These are phyloP conservation scores for Exophiala dermatitidis DNA, from an alignment of 2,329 filamentous ascomycete species.

Conservation along the genomic window DNA sequence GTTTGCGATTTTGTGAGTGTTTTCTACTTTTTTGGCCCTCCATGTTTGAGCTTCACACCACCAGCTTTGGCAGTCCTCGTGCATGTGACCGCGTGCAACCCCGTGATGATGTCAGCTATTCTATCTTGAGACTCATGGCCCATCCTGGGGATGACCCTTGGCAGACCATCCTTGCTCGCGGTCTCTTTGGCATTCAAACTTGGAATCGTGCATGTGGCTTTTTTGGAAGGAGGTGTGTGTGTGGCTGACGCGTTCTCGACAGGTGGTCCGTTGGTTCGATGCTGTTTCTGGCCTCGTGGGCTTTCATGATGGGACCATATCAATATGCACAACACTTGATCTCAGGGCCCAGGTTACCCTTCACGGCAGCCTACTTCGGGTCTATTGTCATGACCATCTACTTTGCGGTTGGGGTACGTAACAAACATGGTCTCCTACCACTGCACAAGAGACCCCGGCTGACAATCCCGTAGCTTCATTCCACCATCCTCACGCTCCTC, in stretches of 20 bases:
- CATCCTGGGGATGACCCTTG: constrained; percentile 7
- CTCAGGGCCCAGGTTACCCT: constrained; percentile 77
- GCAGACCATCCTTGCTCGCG: constrained; percentile 6
- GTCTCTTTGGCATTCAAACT: constrained; percentile 6
- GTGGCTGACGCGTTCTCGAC: constrained; percentile 30
- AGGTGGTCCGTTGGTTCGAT: constrained; percentile 94
- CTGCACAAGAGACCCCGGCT: constrained; percentile 87
- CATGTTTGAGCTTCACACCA: constrained; percentile 21
- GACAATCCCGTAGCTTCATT: constrained; percentile 83
- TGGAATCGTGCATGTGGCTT: constrained; percentile 13
- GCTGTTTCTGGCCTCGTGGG: constrained; percentile 87
- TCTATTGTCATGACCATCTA: constrained; percentile 85
- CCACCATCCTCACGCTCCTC: constrained; percentile 74
- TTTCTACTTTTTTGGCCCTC: constrained; percentile 21
- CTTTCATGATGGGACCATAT: constrained; percentile 84
- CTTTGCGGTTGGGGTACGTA: constrained; percentile 73
- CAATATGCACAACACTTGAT: constrained; percentile 76
- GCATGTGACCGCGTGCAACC: constrained; percentile 25
- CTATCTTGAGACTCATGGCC: constrained; percentile 14
- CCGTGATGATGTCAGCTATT: constrained; percentile 28
- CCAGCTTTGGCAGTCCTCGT: constrained; percentile 6
- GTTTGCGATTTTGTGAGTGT: constrained; percentile 92
- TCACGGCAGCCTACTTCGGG: constrained; percentile 90
- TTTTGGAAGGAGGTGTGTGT: constrained; percentile 17
- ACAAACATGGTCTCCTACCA: constrained; percentile 57